Base-by-base conservation (phyloP, 306 rosid species). In the Vigna mungo region DNA sequence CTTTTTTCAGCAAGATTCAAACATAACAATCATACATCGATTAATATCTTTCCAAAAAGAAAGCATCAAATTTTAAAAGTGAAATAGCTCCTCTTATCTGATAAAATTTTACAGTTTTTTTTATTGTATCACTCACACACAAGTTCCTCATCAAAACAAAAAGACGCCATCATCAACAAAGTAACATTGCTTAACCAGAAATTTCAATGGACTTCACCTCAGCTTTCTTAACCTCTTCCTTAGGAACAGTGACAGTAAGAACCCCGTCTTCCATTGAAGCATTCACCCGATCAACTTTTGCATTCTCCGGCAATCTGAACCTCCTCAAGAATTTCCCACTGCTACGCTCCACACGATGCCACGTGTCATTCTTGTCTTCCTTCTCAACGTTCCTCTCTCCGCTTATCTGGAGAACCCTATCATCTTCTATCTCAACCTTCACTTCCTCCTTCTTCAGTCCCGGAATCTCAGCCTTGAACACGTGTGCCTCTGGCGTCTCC, bases 231-330 rank as follows among this genome's bases (percentile, higher is more conserved):
- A 58, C 7, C 41, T 84, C 77, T 41, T 73, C 52, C 16, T 84
- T 84, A 1, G 80, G 85, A 32, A 84, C 39, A n/a, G 85, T 84
- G 0, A 84, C 82, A n/a, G 83, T 84, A 4, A 80, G 85, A 72
- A 84, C 83, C 11, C 87, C 87, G 67, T 80, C 80, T 7, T 80
- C 87, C 77, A 84, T 76, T 0, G 84, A 20, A 55, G 87, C 87
- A 23, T 76, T 80, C 13, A 84, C 77, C 18, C 71, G 15, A 12
- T 80, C 70, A 11, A 80, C 11, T 17, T 76, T 84, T 0, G 82
- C 82, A 71, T 84, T 84, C 34, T 80, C 84, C 0, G 87, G 87
- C 25, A 84, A 13, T 6, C 82, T 70, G 69, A 84, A 84, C 44
- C 51, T 80, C 12, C 84, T 80, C 80, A 71, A 0, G 73, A 84